Percentiles rank a stretch among this genome's conserved stretches.
Evolutionary conservation across 345 rosid genomes (phyloP).

Genomic region (Gossypium rotundifolium): DNA sequence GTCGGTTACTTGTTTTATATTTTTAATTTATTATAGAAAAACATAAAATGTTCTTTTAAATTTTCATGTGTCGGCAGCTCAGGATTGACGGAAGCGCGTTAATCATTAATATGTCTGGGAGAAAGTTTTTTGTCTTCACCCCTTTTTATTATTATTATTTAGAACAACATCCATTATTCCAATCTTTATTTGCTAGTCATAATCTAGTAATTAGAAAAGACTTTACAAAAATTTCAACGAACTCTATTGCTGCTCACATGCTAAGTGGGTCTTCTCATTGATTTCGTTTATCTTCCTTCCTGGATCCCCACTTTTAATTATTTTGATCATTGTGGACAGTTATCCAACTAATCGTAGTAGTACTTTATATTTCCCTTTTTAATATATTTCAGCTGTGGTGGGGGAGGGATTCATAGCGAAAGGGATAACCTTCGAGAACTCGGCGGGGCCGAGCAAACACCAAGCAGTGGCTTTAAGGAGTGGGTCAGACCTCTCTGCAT

Average conservation of each 20-base stretch:
- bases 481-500: slow-evolving; percentile 66
- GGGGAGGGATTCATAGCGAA: slow-evolving; percentile 74
- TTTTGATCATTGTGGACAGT: neutral
- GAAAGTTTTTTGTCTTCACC: neutral
- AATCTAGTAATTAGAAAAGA: neutral
- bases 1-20: slow-evolving; percentile 1
- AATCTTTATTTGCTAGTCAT: neutral
- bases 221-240: neutral
- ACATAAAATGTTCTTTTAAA: no score
- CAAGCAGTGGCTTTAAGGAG: slow-evolving; percentile 83
- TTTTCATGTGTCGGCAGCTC: no score
- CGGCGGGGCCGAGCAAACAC: slow-evolving; percentile 73
- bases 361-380: neutral
- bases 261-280: neutral
- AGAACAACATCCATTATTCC: neutral
- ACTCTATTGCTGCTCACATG: neutral
- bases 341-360: neutral
- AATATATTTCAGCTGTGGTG: slow-evolving; percentile 43
- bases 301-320: neutral
- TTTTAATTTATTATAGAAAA: no score
- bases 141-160: neutral
- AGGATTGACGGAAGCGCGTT: slow-evolving; percentile 3
- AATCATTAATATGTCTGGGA: neutral
- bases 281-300: neutral
- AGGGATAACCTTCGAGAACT: slow-evolving; percentile 65